Evolutionary conservation across 352 stramenopile genomes (phyloP), one percentile per base, ranked within the genome.

Genomic region (Blastocystis sp.): DNA sequence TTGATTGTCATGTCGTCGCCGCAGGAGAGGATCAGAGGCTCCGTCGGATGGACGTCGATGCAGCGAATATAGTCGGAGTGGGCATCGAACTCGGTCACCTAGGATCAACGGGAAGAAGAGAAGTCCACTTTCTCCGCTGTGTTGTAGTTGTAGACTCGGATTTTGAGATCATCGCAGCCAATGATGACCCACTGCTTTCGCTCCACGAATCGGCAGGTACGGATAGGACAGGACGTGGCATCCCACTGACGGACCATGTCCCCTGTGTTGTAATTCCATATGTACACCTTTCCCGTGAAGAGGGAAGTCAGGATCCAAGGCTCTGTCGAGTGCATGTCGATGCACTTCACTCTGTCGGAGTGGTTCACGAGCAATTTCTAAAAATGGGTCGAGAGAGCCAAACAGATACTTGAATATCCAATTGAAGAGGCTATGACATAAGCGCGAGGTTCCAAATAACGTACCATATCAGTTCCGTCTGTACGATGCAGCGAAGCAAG

Each of bases 61-160:
- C 95, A 95, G 24, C 97, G 96, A 92, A 99, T 99, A 92, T 99
- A 99, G 94, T 99, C 97, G 4, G 94, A 96, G 92, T 99, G 97
- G 1, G 96, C 97, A 91, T 99, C 96, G 90, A 95, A 98, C 69
- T 95, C 80, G 26, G 66, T 71, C 21, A 93, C 93, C 91, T 96
- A 96, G 45, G 66, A 37, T 50, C 29, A 29, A 39, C 41, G 6
- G n/a, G n/a, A 50, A 61, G n/a, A 4, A 55, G 29, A 10, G 10
- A 80, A 62, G 19, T 78, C 62, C 33, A 94, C 94, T 90, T 98
- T 98, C 91, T 99, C 97, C 94, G 98, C 97, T 50, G 97, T 99
- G 91, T 99, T 99, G 94, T 99, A 99, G 93, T 99, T 99, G 93
- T 98, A 99, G 29, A 98, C 94, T 62, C 97, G 94, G 67, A 99